Percentiles rank a stretch among this genome's conserved stretches.
These are phyloP conservation scores for Fraxinus paxiana DNA, from an alignment of 305 asterid genomes.

Conservation along the genomic window DNA sequence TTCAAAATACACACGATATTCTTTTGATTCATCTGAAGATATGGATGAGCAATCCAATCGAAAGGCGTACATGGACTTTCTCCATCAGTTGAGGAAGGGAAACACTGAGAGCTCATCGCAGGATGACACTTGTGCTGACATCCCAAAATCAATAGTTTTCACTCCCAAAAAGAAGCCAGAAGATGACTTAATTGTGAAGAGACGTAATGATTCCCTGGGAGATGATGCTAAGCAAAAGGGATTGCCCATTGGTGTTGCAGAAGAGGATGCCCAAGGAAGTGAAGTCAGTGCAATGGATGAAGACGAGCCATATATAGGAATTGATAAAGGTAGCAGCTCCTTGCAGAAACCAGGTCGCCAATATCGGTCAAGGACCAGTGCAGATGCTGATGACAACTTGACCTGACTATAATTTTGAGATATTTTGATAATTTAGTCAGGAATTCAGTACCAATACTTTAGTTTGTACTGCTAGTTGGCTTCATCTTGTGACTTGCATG, in stretches of 20 bases:
- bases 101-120: constrained; percentile 17
- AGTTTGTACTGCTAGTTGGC: neutral
- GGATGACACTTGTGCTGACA: constrained; percentile 30
- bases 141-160: constrained; percentile 46
- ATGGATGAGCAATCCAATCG: constrained; percentile 62
- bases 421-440: neutral
- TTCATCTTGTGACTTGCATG: neutral
- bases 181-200: constrained; percentile 24
- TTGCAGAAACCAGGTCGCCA: constrained; percentile 47
- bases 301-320: constrained; percentile 33
- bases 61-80: constrained; percentile 53
- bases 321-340: constrained; percentile 25
- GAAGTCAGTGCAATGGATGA: constrained; percentile 62
- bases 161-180: constrained; percentile 49
- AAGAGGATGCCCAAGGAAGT: constrained; percentile 34
- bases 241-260: constrained; percentile 45
- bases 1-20: constrained; percentile 63
- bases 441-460: neutral
- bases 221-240: constrained; percentile 34
- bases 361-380: constrained; percentile 48
- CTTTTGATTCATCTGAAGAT: constrained; percentile 49
- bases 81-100: constrained; percentile 40
- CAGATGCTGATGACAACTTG: constrained; percentile 23
- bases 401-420: constrained; percentile 9
- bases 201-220: constrained; percentile 23